Percentiles rank a stretch among this genome's conserved stretches.
Conservation (phyloP, 768 basidiomycete genomes). For the Mycena olivaceomarginata region DNA sequence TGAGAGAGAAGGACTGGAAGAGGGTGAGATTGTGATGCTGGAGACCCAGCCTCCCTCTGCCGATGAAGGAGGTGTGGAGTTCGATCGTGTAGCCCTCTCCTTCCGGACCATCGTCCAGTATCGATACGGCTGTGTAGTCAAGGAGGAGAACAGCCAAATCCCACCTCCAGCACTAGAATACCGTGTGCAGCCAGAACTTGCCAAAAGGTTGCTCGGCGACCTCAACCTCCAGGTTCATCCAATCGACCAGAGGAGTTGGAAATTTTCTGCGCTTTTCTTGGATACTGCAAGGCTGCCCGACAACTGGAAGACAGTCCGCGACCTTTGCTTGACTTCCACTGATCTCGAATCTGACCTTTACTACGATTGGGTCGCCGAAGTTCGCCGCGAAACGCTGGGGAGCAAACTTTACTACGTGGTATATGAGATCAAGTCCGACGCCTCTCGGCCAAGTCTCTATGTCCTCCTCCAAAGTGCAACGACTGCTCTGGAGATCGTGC, state of each 20-base stretch:
- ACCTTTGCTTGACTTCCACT: neutral
- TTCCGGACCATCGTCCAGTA: neutral
- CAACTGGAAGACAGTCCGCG: neutral
- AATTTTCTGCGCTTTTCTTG: neutral
- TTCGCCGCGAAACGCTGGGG: neutral
- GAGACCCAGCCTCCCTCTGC: neutral
- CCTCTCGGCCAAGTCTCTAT: neutral
- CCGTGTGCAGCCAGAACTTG: neutral
- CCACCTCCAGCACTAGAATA: neutral
- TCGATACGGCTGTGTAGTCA: neutral
- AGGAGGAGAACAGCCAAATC: neutral
- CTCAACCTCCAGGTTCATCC: neutral
- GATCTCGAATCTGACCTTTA: neutral
- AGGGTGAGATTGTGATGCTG: neutral
- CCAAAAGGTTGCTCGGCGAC: neutral
- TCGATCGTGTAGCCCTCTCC: neutral
- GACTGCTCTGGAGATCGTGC: constrained; percentile 6
- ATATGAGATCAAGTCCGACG: too few relatives aligned
- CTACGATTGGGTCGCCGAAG: neutral
- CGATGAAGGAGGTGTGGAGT: neutral
- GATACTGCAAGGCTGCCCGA: neutral
- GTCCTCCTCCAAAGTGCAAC: constrained; percentile 2
- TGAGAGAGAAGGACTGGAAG: neutral
- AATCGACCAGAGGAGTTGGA: neutral
- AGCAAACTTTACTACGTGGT: neutral